Evolutionary conservation across 1,139 yeast species (phyloP), one percentile per base, ranked within the genome.

Genomic region (Blastobotrys arbuscula): DNA sequence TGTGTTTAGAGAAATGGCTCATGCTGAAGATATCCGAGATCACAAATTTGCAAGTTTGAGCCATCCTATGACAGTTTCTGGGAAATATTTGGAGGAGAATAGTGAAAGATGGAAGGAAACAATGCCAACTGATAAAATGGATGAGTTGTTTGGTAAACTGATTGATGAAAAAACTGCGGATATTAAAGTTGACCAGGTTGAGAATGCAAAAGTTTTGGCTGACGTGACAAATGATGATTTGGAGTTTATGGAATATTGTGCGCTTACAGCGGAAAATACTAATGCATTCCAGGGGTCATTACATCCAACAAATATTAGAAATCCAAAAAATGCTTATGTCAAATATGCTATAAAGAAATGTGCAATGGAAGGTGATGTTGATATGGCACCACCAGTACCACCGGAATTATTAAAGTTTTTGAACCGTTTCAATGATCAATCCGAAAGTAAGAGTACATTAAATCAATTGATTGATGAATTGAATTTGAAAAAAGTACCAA

Each of bases 1-100:
- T 2, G 8, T 31, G 19, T 20, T 31, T 13, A 26, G 51, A 48
- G 4, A 63, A 55, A 62, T 89, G n/a, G 95, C 97, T 1, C 86
- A 78, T 64, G 75, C 76, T 31, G 96, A 88, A 57, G 97, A 90
- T 61, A 84, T 80, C 55, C 79, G 83, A 54, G 68, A 77, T 13
- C 80, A 84, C 15, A 71, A 72, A 42, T 84, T 85, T 56, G 82
- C 86, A 0, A 68, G 69, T 20, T 64, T 86, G 43, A 63, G 71
- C 1, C 64, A 69, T 3, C 55, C 70, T 18, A 61, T 56, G 24
- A 66, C 69, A 4, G 62, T 69, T 2, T 61, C 66, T 9, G 74
- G 74, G 2, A 63, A 64, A 40, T 50, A 56, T 10, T 53, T 68
- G 34, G 57, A 57, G 6, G 42, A 50, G 2, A 52, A 53, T n/a